These are phyloP conservation scores for Pezicula rhizophila DNA, from an alignment of 2,329 filamentous ascomycete species.

Conservation along the genomic window DNA sequence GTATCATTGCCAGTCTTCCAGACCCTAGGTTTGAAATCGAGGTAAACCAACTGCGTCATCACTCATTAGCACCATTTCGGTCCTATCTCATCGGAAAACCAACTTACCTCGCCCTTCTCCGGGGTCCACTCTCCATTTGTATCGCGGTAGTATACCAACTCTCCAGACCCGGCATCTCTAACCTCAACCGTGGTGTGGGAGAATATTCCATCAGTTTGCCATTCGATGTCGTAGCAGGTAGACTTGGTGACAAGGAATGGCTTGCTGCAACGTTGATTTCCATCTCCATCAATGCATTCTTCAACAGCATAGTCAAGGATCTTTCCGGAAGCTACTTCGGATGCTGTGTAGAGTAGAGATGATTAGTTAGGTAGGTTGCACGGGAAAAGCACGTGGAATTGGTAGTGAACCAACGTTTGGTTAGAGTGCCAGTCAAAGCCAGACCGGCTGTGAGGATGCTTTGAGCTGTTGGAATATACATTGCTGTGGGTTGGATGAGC, in stretches of 20 bases:
- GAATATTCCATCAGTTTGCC: constrained; percentile 34
- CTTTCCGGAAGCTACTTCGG: constrained; percentile 27
- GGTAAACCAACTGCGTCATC: constrained; percentile 30
- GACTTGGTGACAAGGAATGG: constrained; percentile 34
- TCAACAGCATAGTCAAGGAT: constrained; percentile 37
- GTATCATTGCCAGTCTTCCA: constrained; percentile 37
- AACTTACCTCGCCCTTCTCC: constrained; percentile 34
- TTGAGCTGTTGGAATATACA: constrained; percentile 22
- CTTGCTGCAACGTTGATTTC: constrained; percentile 33
- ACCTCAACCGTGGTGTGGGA: constrained; percentile 36
- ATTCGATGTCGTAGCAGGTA: constrained; percentile 35
- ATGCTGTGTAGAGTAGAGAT: constrained; percentile 10
- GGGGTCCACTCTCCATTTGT: constrained; percentile 39
- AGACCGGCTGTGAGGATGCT: constrained; percentile 17
- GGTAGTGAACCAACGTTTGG: constrained; percentile 8
- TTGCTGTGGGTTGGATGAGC: not conserved
- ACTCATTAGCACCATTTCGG: constrained; percentile 1
- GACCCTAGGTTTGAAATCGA: constrained; percentile 42
- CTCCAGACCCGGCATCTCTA: constrained; percentile 30
- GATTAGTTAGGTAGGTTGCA: not conserved
- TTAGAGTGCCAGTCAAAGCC: constrained; percentile 12
- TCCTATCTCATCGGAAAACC: not conserved
- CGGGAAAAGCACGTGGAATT: not conserved
- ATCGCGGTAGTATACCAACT: constrained; percentile 39
- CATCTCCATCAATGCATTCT: constrained; percentile 33